Evolutionary conservation across 495 filamentous ascomycete species (phyloP).

Genomic region (Clohesyomyces aquaticus): DNA sequence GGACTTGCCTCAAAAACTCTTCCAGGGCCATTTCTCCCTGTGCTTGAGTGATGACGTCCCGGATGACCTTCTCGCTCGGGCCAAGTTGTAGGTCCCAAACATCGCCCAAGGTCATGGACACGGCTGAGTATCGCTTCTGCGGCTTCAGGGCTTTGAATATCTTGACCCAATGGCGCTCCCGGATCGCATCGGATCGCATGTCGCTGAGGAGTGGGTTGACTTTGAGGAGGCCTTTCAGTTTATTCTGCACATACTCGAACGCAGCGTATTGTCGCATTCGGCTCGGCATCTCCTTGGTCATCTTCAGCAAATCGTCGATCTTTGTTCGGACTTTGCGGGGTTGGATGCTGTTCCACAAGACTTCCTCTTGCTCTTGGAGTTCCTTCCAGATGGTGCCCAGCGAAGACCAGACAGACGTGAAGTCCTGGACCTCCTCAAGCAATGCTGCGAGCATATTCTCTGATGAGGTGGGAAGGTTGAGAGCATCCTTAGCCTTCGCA

Average conservation of each 20-base stretch:
- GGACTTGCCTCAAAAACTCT: constrained; percentile 95
- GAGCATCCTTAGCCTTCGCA: constrained; percentile 90
- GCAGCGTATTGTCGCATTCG: constrained; percentile 99
- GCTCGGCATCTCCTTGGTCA: constrained; percentile 99
- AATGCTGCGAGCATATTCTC: constrained; percentile 78
- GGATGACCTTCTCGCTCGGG: constrained; percentile 81
- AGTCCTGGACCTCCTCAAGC: constrained; percentile 96
- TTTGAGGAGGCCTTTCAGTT: constrained; percentile 84
- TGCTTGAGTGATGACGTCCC: constrained; percentile 90
- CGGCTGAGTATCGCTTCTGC: constrained; percentile 82
- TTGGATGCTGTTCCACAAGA: constrained; percentile 88
- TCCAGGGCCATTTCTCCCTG: constrained; percentile 98
- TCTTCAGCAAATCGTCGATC: constrained; percentile 89
- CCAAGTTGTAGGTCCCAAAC: constrained; percentile 96
- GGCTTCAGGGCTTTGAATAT: constrained; percentile 95
- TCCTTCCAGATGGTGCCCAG: constrained; percentile 96
- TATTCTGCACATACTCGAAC: constrained; percentile 94
- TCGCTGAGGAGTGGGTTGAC: constrained; percentile 85
- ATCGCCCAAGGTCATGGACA: constrained; percentile 93
- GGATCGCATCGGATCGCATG: constrained; percentile 94
- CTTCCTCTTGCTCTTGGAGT: constrained; percentile 88
- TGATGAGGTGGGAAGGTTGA: constrained; percentile 78
- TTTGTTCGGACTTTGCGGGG: constrained; percentile 86
- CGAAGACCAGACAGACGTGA: constrained; percentile 96
- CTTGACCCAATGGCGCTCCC: constrained; percentile 94